Evolutionary conservation across 441 rosid genomes (phyloP), one percentile per base, ranked within the genome.

Genomic region (Raphanus hybrid): DNA sequence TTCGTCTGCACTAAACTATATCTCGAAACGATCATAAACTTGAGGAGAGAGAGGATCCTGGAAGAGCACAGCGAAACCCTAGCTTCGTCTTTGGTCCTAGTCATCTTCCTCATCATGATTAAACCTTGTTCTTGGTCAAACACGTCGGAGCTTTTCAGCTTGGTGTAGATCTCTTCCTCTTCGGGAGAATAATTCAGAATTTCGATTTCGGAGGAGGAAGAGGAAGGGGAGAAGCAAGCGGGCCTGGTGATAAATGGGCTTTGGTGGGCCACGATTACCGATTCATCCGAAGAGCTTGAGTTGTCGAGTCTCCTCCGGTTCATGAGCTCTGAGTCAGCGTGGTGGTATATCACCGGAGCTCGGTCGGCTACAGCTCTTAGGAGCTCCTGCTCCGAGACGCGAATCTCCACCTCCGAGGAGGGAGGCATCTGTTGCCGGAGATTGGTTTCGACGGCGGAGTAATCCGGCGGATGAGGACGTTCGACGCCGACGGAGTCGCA

Each of bases 341-440:
- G 76, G 68, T 87, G 74, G 83, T 70, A 92, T 12, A 89, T 92
- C 70, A 71, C 79, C 48, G 88, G 93, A 64, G 92, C 94, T 62
- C 83, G 74, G 67, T 90, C 90, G 23, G 92, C 88, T 10, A 94
- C 89, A 1, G 85, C 92, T 57, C 79, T 78, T 29, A 94, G 82
- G 3, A 94, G 81, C 84, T 94, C 94, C 76, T 71, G 81, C 74
- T 94, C 97, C 1, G 99, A 91, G 67, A 87, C 86, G 87, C 77
- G 78, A 85, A 75, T 80, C 45, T 70, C 76, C 0, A 27, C 67
- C 39, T 73, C 74, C 3, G 68, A 29, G 0, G 73, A 15, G 6
- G 69, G 6, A 9, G 43, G 82, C 78, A 88, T 84, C 72, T 67
- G 83, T 15, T 76, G 64, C 35, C 73, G 78, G 64, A 89, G 60